phyloP scores from a whole-genome alignment of 176 grass and related monocot genomes.

The Metroxylon sagu region DNA sequence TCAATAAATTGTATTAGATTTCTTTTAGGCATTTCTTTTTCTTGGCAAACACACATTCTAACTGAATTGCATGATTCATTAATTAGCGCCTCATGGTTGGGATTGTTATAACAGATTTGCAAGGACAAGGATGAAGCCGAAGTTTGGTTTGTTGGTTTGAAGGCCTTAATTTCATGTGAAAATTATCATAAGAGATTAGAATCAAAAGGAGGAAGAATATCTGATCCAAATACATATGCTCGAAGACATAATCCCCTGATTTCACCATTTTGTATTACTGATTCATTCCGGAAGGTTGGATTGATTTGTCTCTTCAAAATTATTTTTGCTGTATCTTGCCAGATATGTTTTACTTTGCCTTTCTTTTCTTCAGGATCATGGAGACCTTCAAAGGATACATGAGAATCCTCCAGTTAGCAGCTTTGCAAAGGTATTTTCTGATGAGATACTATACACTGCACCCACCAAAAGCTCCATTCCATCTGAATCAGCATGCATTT shows the following conservation, averaged over 20 bases:
- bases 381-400: conserved; percentile 24
- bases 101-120: conserved; percentile 34
- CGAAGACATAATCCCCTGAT: conserved; percentile 30
- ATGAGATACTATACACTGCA: conserved; percentile 43
- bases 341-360: not conserved
- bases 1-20: no score
- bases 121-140: conserved; percentile 82
- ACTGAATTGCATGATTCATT: no score
- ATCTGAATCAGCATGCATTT: conserved; percentile 27
- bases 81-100: no score
- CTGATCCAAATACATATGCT: conserved; percentile 25
- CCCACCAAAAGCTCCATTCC: conserved; percentile 23
- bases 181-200: conserved; percentile 26
- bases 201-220: conserved; percentile 39
- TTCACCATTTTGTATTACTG: conserved; percentile 20
- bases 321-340: not conserved
- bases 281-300: conserved; percentile 35
- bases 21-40: no score
- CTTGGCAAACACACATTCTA: no score
- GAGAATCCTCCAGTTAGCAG: conserved; percentile 26
- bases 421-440: conserved; percentile 59
- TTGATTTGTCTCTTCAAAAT: no score
- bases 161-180: conserved; percentile 43
- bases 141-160: conserved; percentile 67
- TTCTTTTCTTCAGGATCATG: conserved; percentile 30